Evolutionary conservation across 306 rosid genomes (phyloP).

Genomic region (Prunus mume): DNA sequence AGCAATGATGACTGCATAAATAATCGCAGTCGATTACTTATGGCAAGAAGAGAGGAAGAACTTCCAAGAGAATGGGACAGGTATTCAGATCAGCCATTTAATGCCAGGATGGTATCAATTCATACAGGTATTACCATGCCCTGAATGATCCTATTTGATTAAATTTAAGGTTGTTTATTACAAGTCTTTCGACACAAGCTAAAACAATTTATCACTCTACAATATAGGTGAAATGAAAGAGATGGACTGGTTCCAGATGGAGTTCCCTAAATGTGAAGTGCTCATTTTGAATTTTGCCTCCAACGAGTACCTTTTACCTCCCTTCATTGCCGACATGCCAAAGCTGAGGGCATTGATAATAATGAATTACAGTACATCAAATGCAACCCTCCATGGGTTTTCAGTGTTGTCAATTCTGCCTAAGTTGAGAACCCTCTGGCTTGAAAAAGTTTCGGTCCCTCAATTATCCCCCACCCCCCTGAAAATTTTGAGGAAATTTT

Average conservation of each 20-base stretch:
- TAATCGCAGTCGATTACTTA: conserved; percentile 59
- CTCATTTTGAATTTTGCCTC: conserved; percentile 74
- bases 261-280: conserved; percentile 81
- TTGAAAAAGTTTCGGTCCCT: conserved; percentile 70
- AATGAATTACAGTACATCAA: conserved; percentile 52
- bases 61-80: conserved; percentile 83
- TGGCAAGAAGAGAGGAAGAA: conserved; percentile 65
- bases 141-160: background rate
- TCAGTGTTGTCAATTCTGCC: conserved; percentile 43
- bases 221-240: conserved; percentile 80
- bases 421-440: conserved; percentile 76
- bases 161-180: background rate
- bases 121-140: conserved; percentile 62
- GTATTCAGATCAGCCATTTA: conserved; percentile 46
- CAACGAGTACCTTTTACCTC: conserved; percentile 60
- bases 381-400: conserved; percentile 50
- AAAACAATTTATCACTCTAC: background rate
- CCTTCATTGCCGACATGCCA: conserved; percentile 74
- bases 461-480: conserved; percentile 36
- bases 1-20: conserved; percentile 36
- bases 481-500: conserved; percentile 51
- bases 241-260: conserved; percentile 66
- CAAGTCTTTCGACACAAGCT: conserved; percentile 3
- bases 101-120: conserved; percentile 73
- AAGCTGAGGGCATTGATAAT: conserved; percentile 67